Percentiles rank a stretch among this genome's conserved stretches.
Evolutionary conservation across 1,284 basidiomycete species (phyloP).

Genomic region (Tylopilus orsonianus): DNA sequence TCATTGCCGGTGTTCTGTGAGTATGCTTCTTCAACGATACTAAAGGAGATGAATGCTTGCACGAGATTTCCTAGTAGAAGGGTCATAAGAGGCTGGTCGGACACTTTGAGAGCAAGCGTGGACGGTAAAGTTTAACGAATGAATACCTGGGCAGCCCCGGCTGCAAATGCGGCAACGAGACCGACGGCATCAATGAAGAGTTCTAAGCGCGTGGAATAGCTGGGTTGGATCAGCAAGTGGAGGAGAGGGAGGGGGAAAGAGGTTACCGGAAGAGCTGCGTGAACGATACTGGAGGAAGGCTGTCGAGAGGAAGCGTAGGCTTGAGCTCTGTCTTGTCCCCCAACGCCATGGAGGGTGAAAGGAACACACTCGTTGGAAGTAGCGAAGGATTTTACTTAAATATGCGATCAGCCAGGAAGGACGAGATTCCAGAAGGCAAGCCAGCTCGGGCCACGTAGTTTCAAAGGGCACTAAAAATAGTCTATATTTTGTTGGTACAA

Average conservation of each 20-base stretch:
- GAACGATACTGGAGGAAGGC: conserved; percentile 28
- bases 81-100: conserved; percentile 72
- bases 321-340: too few species aligned
- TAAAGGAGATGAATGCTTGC: conserved; percentile 72
- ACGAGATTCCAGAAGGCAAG: too few species aligned
- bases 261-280: too few species aligned
- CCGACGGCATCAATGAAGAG: conserved; percentile 63
- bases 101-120: conserved; percentile 5
- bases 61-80: conserved; percentile 81
- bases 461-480: too few species aligned
- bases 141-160: conserved; percentile 73
- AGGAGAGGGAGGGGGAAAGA: not conserved
- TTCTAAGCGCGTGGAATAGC: conserved; percentile 56
- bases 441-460: too few species aligned
- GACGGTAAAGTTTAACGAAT: not conserved
- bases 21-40: conserved; percentile 24
- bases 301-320: too few species aligned
- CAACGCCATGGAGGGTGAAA: too few species aligned
- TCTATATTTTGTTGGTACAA: too few species aligned
- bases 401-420: too few species aligned
- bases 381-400: too few species aligned
- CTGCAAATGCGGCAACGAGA: conserved; percentile 62
- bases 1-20: conserved; percentile 27
- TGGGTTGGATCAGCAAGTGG: conserved; percentile 5
- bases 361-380: too few species aligned